A percentile compares a stretch with the other conserved stretches of the same genome.
Evolutionary conservation across 257 asterid species (phyloP).

Genomic region (Solanum etuberosum): DNA sequence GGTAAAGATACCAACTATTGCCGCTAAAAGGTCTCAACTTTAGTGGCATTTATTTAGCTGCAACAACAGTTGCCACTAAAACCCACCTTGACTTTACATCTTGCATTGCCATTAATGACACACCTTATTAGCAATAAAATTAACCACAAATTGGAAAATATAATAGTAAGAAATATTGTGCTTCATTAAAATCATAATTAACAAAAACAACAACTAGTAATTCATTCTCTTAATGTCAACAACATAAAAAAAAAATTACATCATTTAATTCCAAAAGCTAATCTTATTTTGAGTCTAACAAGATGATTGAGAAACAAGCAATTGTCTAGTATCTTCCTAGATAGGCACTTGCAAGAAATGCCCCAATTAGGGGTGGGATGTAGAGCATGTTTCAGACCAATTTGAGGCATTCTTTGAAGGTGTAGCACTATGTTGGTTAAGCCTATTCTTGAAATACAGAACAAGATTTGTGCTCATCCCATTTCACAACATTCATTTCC

Average conservation of each 20-base stretch:
- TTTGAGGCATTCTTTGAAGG: conserved; percentile 51
- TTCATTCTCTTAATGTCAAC: neutral
- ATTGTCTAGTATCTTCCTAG: conserved; percentile 59
- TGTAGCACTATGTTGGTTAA: conserved; percentile 36
- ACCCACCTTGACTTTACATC: neutral
- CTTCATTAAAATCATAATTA: neutral
- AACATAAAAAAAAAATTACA: neutral
- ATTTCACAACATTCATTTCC: neutral
- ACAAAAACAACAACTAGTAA: neutral
- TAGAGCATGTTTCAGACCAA: conserved; percentile 65
- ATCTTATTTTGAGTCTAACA: neutral
- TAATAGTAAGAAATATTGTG: neutral
- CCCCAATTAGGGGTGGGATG: conserved; percentile 53
- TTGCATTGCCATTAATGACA: neutral
- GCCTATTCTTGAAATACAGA: conserved; percentile 4
- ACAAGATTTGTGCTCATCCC: neutral
- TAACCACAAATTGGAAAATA: neutral
- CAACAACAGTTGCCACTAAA: no score
- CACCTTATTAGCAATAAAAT: neutral
- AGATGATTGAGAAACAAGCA: conserved; percentile 48
- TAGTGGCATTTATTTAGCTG: no score
- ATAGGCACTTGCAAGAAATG: conserved; percentile 69
- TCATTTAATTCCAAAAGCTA: neutral
- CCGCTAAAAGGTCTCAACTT: no score
- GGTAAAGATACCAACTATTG: no score